Conservation (phyloP, 2,329 filamentous ascomycete species). For the Colletotrichum cereale region DNA sequence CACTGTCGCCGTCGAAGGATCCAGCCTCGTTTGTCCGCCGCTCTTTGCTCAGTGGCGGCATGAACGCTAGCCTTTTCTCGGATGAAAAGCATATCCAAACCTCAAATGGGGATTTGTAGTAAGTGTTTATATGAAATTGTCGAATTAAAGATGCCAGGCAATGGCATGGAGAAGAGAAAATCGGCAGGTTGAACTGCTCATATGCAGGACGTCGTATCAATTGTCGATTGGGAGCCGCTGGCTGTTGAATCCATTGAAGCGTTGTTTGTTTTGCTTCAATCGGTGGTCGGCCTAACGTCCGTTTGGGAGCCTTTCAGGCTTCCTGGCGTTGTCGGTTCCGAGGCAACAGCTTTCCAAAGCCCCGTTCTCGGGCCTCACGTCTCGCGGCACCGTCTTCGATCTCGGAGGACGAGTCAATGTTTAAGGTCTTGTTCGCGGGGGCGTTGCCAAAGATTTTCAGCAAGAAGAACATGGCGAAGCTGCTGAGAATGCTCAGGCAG, state of each 20-base stretch:
- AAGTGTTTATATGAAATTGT: constrained; percentile 29
- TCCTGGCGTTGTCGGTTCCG: constrained; percentile 47
- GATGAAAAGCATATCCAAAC: constrained; percentile 47
- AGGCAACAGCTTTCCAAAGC: constrained; percentile 61
- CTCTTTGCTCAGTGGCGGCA: constrained; percentile 24
- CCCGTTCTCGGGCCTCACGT: constrained; percentile 69
- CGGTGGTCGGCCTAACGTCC: constrained; percentile 41
- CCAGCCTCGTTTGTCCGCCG: constrained; percentile 40
- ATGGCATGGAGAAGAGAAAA: constrained; percentile 40
- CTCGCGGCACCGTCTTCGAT: constrained; percentile 72
- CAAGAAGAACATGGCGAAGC: constrained; percentile 75
- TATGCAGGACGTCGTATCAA: not conserved
- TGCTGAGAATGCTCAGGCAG: constrained; percentile 80
- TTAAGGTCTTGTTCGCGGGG: constrained; percentile 60
- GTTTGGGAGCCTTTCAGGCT: constrained; percentile 26
- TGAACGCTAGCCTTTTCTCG: constrained; percentile 42
- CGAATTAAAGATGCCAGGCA: constrained; percentile 26
- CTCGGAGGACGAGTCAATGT: constrained; percentile 55
- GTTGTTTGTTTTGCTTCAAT: constrained; percentile 43
- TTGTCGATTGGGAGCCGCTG: constrained; percentile 7
- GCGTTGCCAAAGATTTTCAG: constrained; percentile 70
- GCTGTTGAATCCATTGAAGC: constrained; percentile 48
- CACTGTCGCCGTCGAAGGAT: constrained; percentile 55
- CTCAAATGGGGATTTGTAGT: constrained; percentile 42
- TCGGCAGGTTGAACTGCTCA: constrained; percentile 55